These are phyloP conservation scores for Picochlorum sp. DNA, from an alignment of 139 green algal genomes.

Conservation along the genomic window DNA sequence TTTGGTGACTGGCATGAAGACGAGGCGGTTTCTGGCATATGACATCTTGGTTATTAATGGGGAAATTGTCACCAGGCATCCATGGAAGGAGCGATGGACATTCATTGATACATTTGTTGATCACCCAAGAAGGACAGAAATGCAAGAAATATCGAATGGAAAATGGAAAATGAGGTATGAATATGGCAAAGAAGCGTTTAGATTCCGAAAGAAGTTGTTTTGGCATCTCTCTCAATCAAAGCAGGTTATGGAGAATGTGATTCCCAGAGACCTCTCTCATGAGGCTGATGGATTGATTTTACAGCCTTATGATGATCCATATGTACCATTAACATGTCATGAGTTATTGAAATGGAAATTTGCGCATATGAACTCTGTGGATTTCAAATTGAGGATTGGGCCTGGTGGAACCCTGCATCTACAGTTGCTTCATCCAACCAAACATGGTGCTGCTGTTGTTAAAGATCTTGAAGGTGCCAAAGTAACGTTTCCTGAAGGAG, in stretches of 20 bases:
- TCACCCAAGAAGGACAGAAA: constrained; percentile 43
- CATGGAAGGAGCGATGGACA: constrained; percentile 47
- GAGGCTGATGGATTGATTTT: constrained; percentile 94
- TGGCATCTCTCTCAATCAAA: constrained; percentile 49
- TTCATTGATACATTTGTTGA: constrained; percentile 44
- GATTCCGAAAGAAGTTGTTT: constrained; percentile 82
- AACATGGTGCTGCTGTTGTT: neutral
- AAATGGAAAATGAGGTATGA: constrained; percentile 18
- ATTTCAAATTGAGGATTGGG: constrained; percentile 65
- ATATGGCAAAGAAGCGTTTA: constrained; percentile 53
- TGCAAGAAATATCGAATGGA: constrained; percentile 23
- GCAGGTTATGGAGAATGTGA: constrained; percentile 66
- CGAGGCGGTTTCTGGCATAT: constrained; percentile 75
- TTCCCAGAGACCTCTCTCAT: constrained; percentile 63
- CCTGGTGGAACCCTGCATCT: neutral
- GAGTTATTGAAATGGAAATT: constrained; percentile 98
- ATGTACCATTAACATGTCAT: constrained; percentile 70
- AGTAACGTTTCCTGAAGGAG: constrained; percentile 27
- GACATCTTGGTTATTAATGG: constrained; percentile 73
- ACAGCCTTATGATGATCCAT: constrained; percentile 59
- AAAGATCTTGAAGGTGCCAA: constrained; percentile 17
- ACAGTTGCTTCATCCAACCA: constrained; percentile 17
- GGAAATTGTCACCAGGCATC: constrained; percentile 28
- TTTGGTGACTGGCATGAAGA: constrained; percentile 22
- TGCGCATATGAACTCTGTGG: constrained; percentile 88